Evolutionary conservation across 371 early-diverging fungal species (phyloP), one percentile per base, ranked within the genome.

Genomic region (Encephalitozoon hellem): DNA sequence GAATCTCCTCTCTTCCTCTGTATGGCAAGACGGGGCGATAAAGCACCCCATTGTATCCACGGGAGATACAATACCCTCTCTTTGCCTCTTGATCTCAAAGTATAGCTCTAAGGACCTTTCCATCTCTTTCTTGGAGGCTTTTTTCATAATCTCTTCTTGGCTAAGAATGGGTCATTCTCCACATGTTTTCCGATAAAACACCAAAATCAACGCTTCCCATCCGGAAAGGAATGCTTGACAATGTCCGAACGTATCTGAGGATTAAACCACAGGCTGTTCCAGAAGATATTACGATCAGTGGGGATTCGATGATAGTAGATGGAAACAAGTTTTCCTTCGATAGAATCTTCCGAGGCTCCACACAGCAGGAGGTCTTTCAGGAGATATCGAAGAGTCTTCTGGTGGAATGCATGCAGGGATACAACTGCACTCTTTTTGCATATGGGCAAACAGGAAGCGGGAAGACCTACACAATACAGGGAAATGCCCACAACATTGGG

Each of bases 11-110:
- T 45, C 59, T 51, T 79, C 64, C 1, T 54, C 55, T 47, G 38
- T 25, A 21, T 30, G 30, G 25, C 8, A 32, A 21, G n/a, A 0
- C 9, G 69, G 72, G 5, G 80, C 52, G 39, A 34, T 18, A 52
- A 88, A 91, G 84, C 96, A 95, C 0, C 97, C 97, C 85, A 93
- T 90, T 0, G 90, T 89, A 83, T 97, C 97, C 3, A 97, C 97
- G 0, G 94, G 94, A 3, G 96, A 95, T 43, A 59, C 59, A 0
- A 75, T 49, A 25, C 34, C 32, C 6, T 54, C 26, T 65, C 83
- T 69, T 38, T 80, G 69, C 59, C 55, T 21, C 72, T 82, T 79
- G 49, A 82, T 79, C 12, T 32, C 69, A 4, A 32, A 52, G 64
- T 76, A 80, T 0, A 67, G 54, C 18, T 69, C 64, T 43, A 77